Evolutionary conservation across 1,139 yeast genomes (phyloP), one percentile per base, ranked within the genome.

Genomic region (Arxiozyma slooffiae): DNA sequence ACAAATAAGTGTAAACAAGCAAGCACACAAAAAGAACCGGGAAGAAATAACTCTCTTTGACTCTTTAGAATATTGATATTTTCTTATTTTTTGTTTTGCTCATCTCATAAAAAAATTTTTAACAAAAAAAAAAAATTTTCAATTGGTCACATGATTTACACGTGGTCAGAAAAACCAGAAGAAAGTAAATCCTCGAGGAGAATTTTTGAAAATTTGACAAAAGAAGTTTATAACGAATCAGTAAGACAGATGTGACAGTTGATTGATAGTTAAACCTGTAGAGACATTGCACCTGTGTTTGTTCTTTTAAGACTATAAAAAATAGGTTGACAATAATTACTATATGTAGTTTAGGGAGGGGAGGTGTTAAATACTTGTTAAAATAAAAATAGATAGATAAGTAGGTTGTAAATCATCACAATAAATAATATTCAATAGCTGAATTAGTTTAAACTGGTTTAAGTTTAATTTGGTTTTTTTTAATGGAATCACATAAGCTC

Each of bases 401-500:
- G n/a, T 30, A n/a, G 36, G n/a, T 30, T 11, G 14, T 4, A 30
- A 30, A n/a, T 30, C n/a, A 11, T 30, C 36, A 3, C 36, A 4
- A 30, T n/a, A n/a, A n/a, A 30, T 30, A 30, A 14, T 14, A 30
- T 30, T 30, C 11, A 30, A 14, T 11, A 30, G 11, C 14, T 30
- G 36, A 30, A 30, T 30, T 30, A n/a, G 3, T 30, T 30, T 30
- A 30, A 3, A 14, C n/a, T 30, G 6, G 6, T 30, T 30, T 30
- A 30, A 30, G n/a, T 4, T 30, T n/a, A 30, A 2, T 30, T 11
- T 30, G 7, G 14, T 11, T 14, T 14, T 30, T 30, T 30, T 30
- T 3, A 7, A 11, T 30, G 36, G n/a, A 30, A 30, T n/a, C n/a
- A 70, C 70, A 73, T 59, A 71, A 3, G 68, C 70, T 1, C 74